Evolutionary conservation across 2,329 filamentous ascomycete species (phyloP).

Genomic region (Passalora sequoiae): DNA sequence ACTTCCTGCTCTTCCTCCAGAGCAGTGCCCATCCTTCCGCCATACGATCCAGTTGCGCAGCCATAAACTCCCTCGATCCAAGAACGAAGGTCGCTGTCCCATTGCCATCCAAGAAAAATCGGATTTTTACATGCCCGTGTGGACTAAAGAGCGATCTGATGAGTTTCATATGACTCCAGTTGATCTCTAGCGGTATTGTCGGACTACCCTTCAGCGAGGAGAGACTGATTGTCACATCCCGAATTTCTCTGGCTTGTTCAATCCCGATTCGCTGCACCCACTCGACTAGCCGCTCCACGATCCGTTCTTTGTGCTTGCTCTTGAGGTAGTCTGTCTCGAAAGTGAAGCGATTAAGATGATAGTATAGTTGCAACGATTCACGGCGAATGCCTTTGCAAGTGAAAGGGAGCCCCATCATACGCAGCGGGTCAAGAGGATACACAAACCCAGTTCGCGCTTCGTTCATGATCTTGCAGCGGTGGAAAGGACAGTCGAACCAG

Average conservation of each 20-base stretch:
- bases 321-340: slow-evolving; percentile 22
- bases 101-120: slow-evolving; percentile 17
- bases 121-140: slow-evolving; percentile 13
- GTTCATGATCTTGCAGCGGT: slow-evolving; percentile 7
- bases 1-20: slow-evolving; percentile 18
- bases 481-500: slow-evolving; percentile 13
- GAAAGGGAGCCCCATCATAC: slow-evolving; percentile 12
- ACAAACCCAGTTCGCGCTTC: slow-evolving; percentile 2
- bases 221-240: slow-evolving; percentile 19
- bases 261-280: slow-evolving; percentile 11
- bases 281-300: slow-evolving; percentile 11
- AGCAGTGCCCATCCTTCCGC: slow-evolving; percentile 13
- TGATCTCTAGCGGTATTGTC: slow-evolving; percentile 9
- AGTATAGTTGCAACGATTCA: slow-evolving; percentile 19
- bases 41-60: slow-evolving; percentile 17
- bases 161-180: slow-evolving; percentile 18
- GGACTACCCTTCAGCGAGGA: slow-evolving; percentile 15
- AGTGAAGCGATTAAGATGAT: slow-evolving; percentile 18
- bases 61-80: slow-evolving; percentile 8
- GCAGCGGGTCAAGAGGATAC: slow-evolving; percentile 5
- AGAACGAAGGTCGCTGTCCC: slow-evolving; percentile 17
- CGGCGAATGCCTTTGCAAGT: slow-evolving; percentile 16
- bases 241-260: slow-evolving; percentile 16
- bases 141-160: slow-evolving; percentile 16
- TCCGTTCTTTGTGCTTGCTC: slow-evolving; percentile 15